A percentile compares a stretch with the other conserved stretches of the same genome.
Evolutionary conservation across 352 stramenopile genomes (phyloP).

Genomic region (Globisporangium viniferum): DNA sequence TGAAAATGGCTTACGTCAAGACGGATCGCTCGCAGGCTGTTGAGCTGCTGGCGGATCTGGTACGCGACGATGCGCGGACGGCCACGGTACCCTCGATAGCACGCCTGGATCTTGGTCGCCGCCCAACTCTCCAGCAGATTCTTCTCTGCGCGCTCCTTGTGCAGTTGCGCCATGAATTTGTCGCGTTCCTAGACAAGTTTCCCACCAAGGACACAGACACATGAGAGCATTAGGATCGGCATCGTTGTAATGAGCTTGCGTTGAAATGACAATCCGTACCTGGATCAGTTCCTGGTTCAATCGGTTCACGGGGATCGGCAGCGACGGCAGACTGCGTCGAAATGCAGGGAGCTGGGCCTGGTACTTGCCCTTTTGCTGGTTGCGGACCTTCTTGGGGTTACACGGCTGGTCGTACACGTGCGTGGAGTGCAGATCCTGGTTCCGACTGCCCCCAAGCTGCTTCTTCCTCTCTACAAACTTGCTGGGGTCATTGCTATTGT

Average conservation of each 20-base stretch:
- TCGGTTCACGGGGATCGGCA: conserved; percentile 42
- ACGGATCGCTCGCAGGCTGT: conserved; percentile 33
- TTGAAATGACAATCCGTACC: background rate
- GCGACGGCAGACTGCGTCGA: conserved; percentile 44
- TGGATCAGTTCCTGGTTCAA: conserved; percentile 49
- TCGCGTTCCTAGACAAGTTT: conserved; percentile 35
- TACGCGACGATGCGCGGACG: conserved; percentile 46
- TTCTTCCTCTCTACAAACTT: background rate
- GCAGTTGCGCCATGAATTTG: conserved; percentile 57
- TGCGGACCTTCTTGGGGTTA: conserved; percentile 28
- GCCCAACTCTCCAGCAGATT: conserved; percentile 50
- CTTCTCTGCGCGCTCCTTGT: conserved; percentile 49
- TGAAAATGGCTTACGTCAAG: conserved; percentile 23
- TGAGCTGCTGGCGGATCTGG: conserved; percentile 36
- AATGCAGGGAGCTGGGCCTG: conserved; percentile 49
- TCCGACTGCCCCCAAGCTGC: conserved; percentile 9
- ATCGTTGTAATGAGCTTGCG: background rate
- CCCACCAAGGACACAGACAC: background rate
- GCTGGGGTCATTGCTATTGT: background rate
- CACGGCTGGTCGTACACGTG: conserved; percentile 32
- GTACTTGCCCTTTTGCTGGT: conserved; percentile 31
- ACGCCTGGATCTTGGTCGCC: conserved; percentile 61
- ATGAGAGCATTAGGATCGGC: background rate
- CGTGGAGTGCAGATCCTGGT: conserved; percentile 27
- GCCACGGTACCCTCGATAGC: conserved; percentile 45